Evolutionary conservation across 306 rosid genomes (phyloP), one percentile per base, ranked within the genome.

Genomic region (Vigna trinervia): DNA sequence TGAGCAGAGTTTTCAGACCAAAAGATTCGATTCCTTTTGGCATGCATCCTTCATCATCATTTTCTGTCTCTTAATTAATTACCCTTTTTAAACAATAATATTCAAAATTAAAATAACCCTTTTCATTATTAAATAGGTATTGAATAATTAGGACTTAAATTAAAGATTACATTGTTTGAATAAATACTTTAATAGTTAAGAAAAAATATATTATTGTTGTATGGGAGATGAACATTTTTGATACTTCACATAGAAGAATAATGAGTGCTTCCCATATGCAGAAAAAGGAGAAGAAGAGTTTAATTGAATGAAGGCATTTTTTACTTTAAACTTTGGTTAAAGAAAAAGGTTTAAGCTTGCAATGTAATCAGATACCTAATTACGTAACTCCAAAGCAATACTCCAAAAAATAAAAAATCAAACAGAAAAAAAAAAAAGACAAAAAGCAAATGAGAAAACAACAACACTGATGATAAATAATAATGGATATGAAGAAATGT

Each of bases 1-100:
- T 80, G 84, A 73, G 43, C 15, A 65, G 5, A 4, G 58, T 28
- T 56, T 76, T 46, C 54, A 52, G 73, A 52, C 79, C 75, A 82
- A 70, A 30, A 87, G 91, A 90, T 87, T 85, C 91, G 77, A 74
- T 63, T 15, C 80, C 74, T 53, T 73, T 63, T 46, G 36, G 66
- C 78, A 71, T 39, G 66, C 77, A 51, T 69, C 34, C 38, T 26
- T 28, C 1, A 14, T 61, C 23, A 50, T 75, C 62, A 41, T 9
- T 41, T 61, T 15, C 3, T 34, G 7, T 36, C 1, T 32, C 5
- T 32, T 60, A 10, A 56, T 56, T 23, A 26, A 1, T 23, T 23
- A 23, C 2, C n/a, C 30, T 60, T 30, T 14, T 30, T 36, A 36
- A 60, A 60, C 34, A 13, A 59, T 11, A 59, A 57, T 19, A 56